Evolutionary conservation across 176 grass and related monocot species (phyloP).

Genomic region (Bolboschoenus planiculmis): DNA sequence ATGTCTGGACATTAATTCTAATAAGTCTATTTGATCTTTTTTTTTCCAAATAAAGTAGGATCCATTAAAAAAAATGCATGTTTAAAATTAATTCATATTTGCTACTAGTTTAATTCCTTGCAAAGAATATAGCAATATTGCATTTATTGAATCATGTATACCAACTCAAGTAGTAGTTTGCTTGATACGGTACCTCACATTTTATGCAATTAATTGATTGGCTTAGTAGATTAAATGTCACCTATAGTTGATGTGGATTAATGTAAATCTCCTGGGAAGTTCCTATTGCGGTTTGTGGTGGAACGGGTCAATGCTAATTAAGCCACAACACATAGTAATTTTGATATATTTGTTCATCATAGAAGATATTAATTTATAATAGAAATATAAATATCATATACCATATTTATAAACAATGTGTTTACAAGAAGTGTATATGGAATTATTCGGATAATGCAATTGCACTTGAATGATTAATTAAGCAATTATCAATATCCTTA

Average conservation of each 20-base stretch:
- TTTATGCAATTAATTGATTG: constrained; percentile 8
- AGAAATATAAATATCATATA: too few relatives aligned
- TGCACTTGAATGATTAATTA: too few relatives aligned
- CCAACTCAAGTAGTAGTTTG: constrained; percentile 7
- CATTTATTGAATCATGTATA: constrained; percentile 14
- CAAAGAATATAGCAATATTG: neutral
- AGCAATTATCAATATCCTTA: too few relatives aligned
- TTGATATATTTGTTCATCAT: neutral
- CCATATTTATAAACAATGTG: neutral
- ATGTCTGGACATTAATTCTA: neutral
- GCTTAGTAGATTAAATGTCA: neutral
- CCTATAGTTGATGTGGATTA: neutral
- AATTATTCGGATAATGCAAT: too few relatives aligned
- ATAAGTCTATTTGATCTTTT: neutral
- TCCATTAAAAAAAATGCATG: neutral
- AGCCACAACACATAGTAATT: neutral
- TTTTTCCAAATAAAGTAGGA: neutral
- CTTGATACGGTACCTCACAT: neutral
- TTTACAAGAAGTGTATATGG: neutral
- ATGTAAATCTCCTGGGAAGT: neutral
- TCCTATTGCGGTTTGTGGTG: neutral
- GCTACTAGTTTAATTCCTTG: neutral
- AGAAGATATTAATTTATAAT: too few relatives aligned
- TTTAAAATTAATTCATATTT: neutral
- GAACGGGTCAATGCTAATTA: neutral